These are phyloP conservation scores for Epicoccum nigrum DNA, from an alignment of 2,329 filamentous ascomycete genomes.

Conservation along the genomic window DNA sequence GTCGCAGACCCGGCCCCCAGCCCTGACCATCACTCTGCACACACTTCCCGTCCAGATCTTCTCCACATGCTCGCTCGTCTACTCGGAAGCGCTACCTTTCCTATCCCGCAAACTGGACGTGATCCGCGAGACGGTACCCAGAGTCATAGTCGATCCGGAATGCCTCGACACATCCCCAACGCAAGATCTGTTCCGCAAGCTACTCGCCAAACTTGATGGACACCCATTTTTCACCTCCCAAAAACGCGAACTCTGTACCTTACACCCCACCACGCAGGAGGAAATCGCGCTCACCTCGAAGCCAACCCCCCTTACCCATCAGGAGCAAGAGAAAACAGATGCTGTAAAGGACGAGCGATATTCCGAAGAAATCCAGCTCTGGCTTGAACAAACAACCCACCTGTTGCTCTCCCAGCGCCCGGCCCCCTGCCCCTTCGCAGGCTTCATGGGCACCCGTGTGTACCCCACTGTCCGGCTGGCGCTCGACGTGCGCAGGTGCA, in stretches of 20 bases:
- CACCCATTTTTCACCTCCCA: background rate
- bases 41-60: conserved; percentile 12
- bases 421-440: background rate
- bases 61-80: conserved; percentile 10
- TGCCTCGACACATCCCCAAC: conserved; percentile 2
- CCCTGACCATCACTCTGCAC: conserved; percentile 1
- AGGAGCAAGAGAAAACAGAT: too few relatives aligned
- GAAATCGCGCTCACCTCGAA: background rate
- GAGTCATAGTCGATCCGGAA: background rate
- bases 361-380: background rate
- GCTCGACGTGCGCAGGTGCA: too few relatives aligned
- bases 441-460: conserved; percentile 7
- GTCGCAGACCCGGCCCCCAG: background rate
- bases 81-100: conserved; percentile 5
- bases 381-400: conserved; percentile 3
- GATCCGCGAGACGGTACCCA: conserved; percentile 1
- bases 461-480: conserved; percentile 8
- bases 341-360: too few relatives aligned
- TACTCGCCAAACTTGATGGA: background rate
- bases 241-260: background rate
- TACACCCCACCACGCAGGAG: background rate
- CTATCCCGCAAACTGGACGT: conserved; percentile 1
- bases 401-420: conserved; percentile 11
- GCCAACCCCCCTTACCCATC: too few relatives aligned
- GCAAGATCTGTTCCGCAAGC: background rate